These are phyloP conservation scores for Colletotrichum higginsianum DNA, from an alignment of 2,329 filamentous ascomycete species.

Conservation along the genomic window DNA sequence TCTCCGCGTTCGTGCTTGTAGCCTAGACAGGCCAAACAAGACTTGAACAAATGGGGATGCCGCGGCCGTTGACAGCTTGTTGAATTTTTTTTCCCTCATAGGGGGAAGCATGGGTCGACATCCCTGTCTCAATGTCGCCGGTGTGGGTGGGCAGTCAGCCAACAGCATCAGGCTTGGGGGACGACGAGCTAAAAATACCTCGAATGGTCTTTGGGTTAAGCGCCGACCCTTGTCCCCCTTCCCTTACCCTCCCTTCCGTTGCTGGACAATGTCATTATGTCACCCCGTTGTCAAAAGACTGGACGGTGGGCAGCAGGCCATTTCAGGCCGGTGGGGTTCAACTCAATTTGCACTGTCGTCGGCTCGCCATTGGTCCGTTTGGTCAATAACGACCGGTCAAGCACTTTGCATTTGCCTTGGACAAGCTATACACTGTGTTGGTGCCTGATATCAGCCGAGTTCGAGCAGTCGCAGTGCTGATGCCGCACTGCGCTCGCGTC, in stretches of 20 bases:
- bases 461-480: background rate
- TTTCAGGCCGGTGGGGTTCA: background rate
- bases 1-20: conserved; percentile 20
- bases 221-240: conserved; percentile 33
- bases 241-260: background rate
- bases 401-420: background rate
- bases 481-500: background rate
- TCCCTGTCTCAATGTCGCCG: conserved; percentile 11
- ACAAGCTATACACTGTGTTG: background rate
- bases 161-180: conserved; percentile 26
- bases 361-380: background rate
- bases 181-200: conserved; percentile 37
- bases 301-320: background rate
- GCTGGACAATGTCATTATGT: background rate
- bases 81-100: background rate
- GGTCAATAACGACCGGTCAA: background rate
- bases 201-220: conserved; percentile 25
- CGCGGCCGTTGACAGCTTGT: conserved; percentile 27
- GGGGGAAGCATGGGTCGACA: background rate
- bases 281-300: background rate
- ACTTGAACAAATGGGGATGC: conserved; percentile 40
- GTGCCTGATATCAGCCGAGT: background rate
- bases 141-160: conserved; percentile 17
- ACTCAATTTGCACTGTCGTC: conserved; percentile 23
- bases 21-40: conserved; percentile 26